These are phyloP conservation scores for Kalanchoe fedtschenkoi DNA, from an alignment of 164 flowering plant species.

Conservation along the genomic window DNA sequence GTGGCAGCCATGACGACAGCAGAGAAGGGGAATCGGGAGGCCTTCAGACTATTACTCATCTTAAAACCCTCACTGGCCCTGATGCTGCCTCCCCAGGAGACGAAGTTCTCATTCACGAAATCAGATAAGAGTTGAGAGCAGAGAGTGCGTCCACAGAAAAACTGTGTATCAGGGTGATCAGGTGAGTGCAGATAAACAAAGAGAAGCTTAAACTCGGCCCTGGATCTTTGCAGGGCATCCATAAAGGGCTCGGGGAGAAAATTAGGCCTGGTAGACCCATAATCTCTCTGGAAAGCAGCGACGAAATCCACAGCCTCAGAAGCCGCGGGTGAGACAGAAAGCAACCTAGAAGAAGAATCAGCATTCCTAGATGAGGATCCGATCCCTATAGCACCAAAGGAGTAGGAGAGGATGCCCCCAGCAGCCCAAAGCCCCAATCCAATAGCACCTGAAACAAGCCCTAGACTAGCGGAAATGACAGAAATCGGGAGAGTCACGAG, in stretches of 20 bases:
- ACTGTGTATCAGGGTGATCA: constrained; percentile 81
- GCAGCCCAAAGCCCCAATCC: constrained; percentile 89
- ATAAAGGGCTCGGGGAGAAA: constrained; percentile 72
- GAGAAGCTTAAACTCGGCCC: constrained; percentile 56
- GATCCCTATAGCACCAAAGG: constrained; percentile 50
- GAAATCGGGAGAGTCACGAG: constrained; percentile 68
- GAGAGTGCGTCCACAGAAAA: constrained; percentile 60
- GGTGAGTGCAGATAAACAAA: constrained; percentile 95
- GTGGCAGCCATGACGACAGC: constrained; percentile 88
- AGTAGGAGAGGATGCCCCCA: constrained; percentile 65
- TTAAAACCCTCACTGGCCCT: constrained; percentile 90
- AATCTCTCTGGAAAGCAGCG: constrained; percentile 62
- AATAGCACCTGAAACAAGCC: constrained; percentile 72
- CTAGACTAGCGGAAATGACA: constrained; percentile 68
- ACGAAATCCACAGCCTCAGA: constrained; percentile 65
- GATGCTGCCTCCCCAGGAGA: constrained; percentile 92
- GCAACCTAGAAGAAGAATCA: constrained; percentile 32
- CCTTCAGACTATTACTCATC: constrained; percentile 98
- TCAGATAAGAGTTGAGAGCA: constrained; percentile 51
- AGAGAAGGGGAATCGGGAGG: constrained; percentile 82
- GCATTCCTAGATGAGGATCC: constrained; percentile 17
- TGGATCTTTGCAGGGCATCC: constrained; percentile 85
- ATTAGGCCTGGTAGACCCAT: constrained; percentile 48
- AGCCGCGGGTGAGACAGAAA: constrained; percentile 43
- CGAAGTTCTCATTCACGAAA: constrained; percentile 86